Conservation (phyloP, 495 filamentous ascomycete species). For the Apiosordaria backusii region DNA sequence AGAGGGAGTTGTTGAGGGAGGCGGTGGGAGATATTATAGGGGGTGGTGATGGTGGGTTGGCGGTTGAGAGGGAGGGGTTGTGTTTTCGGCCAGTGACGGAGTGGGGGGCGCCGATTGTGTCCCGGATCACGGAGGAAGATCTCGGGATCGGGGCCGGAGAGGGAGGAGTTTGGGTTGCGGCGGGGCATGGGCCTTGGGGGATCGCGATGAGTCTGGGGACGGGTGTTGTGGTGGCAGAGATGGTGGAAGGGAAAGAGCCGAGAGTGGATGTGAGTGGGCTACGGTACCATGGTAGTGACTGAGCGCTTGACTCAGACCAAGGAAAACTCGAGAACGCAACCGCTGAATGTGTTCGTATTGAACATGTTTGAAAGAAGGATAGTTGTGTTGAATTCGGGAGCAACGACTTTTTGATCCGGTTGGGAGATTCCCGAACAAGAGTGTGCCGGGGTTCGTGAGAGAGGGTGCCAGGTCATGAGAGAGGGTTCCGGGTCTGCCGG, state of each 20-base stretch:
- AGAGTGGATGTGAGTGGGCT: conserved; percentile 46
- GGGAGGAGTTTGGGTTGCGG: conserved; percentile 66
- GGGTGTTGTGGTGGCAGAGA: conserved; percentile 61
- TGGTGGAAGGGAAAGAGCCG: conserved; percentile 51
- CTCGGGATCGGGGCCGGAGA: conserved; percentile 46
- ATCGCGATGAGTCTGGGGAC: conserved; percentile 61
- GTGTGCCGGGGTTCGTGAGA: too few species aligned
- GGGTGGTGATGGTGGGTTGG: conserved; percentile 48
- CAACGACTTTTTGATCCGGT: too few species aligned
- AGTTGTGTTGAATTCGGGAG: too few species aligned
- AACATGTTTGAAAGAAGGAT: too few species aligned
- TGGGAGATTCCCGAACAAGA: too few species aligned
- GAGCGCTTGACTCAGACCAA: too few species aligned
- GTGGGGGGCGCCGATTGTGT: conserved; percentile 60
- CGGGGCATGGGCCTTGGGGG: conserved; percentile 74
- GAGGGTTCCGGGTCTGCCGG: too few species aligned
- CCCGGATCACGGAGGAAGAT: conserved; percentile 49
- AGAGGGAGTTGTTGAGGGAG: conserved; percentile 50
- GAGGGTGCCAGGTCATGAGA: too few species aligned
- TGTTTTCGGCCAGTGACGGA: conserved; percentile 70
- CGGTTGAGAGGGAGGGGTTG: conserved; percentile 60
- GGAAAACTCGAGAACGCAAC: too few species aligned
- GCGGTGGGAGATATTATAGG: conserved; percentile 58
- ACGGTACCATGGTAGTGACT: conserved; percentile 7
- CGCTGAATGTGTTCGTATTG: too few species aligned